A percentile compares a stretch with the other conserved stretches of the same genome.
Conservation (phyloP, 2,329 filamentous ascomycete species). For the Aspergillus sp. region DNA sequence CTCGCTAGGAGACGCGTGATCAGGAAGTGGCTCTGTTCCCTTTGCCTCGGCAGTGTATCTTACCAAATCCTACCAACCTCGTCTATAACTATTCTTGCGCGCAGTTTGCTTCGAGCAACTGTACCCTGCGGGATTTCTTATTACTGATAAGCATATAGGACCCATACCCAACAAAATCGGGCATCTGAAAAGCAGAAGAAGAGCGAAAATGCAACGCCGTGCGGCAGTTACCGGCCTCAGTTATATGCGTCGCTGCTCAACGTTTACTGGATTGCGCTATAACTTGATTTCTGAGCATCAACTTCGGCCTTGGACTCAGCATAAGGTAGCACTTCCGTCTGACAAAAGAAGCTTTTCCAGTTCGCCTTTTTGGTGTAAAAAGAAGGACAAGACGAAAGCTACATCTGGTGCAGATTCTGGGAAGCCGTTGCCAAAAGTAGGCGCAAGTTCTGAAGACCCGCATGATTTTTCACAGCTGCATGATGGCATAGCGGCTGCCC, state of each 20-base stretch:
- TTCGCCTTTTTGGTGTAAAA: constrained; percentile 49
- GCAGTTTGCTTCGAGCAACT: too few species aligned
- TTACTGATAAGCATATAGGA: background rate
- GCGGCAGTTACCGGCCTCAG: background rate
- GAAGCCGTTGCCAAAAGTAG: constrained; percentile 35
- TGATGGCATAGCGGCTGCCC: constrained; percentile 55
- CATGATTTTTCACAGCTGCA: constrained; percentile 63
- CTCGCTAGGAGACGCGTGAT: too few species aligned
- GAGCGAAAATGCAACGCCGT: constrained; percentile 5
- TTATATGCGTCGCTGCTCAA: background rate
- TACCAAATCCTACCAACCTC: too few species aligned
- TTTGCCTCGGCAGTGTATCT: too few species aligned
- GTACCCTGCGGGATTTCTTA: too few species aligned
- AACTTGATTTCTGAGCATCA: background rate
- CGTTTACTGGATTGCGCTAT: background rate
- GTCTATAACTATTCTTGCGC: too few species aligned
- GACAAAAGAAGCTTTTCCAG: constrained; percentile 42
- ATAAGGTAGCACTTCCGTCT: background rate
- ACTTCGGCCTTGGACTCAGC: background rate
- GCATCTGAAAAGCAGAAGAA: background rate
- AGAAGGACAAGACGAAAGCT: constrained; percentile 56
- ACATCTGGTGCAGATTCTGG: constrained; percentile 37
- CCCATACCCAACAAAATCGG: background rate
- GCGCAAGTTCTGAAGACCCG: constrained; percentile 51
- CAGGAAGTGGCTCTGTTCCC: too few species aligned